Conservation (phyloP, 371 early-diverging fungal species). For the Amoeboaphelidium protococcarum region DNA sequence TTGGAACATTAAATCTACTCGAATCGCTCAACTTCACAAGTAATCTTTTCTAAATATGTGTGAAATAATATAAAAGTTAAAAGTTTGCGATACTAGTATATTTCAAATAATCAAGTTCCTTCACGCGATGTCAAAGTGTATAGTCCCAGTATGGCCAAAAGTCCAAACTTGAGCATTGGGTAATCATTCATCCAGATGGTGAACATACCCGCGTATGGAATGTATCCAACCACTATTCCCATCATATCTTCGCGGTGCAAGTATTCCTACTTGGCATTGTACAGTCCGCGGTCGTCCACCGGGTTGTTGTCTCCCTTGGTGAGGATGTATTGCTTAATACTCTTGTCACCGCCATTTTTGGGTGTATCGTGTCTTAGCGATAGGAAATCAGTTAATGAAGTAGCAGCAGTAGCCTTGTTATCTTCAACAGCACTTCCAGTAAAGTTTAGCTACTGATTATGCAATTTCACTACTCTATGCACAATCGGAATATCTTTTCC, state of each 20-base stretch:
- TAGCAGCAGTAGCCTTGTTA: neutral
- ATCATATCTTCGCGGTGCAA: constrained; percentile 41
- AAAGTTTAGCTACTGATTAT: constrained; percentile 16
- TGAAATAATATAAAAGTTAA: too few species aligned
- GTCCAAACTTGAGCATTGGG: constrained; percentile 53
- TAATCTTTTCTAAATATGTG: too few species aligned
- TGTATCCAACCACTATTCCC: constrained; percentile 61
- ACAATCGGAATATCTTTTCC: constrained; percentile 91
- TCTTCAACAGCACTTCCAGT: neutral
- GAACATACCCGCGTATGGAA: constrained; percentile 86
- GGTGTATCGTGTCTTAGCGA: neutral
- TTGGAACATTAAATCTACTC: too few species aligned
- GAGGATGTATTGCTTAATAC: constrained; percentile 46
- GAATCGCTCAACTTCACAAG: too few species aligned
- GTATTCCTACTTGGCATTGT: constrained; percentile 22
- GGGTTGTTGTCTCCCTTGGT: constrained; percentile 98
- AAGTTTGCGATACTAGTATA: too few species aligned
- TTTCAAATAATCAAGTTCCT: too few species aligned
- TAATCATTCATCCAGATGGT: constrained; percentile 88
- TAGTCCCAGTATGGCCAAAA: constrained; percentile 54
- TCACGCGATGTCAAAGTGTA: too few species aligned
- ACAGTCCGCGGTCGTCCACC: constrained; percentile 79
- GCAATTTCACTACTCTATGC: constrained; percentile 79
- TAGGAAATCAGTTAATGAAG: neutral
- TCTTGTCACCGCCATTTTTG: constrained; percentile 11